Conservation (phyloP, 305 asterid species). For the Solanum hybrid region DNA sequence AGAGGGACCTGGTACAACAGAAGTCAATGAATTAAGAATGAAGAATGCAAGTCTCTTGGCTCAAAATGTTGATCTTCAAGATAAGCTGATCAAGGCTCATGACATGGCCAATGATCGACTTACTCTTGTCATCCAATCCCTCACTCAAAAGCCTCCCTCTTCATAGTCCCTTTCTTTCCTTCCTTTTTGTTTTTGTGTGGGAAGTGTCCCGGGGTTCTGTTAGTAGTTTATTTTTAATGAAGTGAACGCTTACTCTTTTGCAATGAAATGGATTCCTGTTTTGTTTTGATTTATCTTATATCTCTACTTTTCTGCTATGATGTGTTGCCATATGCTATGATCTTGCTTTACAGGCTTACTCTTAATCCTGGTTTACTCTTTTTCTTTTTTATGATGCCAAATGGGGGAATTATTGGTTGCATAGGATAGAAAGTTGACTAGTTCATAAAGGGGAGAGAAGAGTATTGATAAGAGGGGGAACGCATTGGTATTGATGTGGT, state of each 20-base stretch:
- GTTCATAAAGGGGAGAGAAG: background rate
- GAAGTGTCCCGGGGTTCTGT: background rate
- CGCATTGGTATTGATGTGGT: background rate
- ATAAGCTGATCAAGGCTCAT: background rate
- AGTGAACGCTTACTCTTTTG: too few species aligned
- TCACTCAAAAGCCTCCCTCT: background rate
- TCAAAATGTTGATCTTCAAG: background rate
- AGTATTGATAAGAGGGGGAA: background rate
- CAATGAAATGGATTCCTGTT: too few species aligned
- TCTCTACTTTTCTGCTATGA: background rate
- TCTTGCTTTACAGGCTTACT: background rate
- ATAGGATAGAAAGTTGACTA: background rate
- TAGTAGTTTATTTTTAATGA: background rate
- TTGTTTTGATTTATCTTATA: background rate
- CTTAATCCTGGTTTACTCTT: background rate
- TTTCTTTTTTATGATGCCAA: background rate
- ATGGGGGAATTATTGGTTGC: background rate
- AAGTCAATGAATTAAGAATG: background rate
- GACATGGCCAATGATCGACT: background rate
- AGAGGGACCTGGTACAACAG: background rate
- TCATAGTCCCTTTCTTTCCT: background rate
- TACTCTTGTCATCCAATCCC: background rate
- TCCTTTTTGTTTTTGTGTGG: background rate
- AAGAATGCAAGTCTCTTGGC: background rate
- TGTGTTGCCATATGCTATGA: background rate